Evolutionary conservation across 2,329 filamentous ascomycete species (phyloP).

Genomic region (Pezicula neosporulosa): DNA sequence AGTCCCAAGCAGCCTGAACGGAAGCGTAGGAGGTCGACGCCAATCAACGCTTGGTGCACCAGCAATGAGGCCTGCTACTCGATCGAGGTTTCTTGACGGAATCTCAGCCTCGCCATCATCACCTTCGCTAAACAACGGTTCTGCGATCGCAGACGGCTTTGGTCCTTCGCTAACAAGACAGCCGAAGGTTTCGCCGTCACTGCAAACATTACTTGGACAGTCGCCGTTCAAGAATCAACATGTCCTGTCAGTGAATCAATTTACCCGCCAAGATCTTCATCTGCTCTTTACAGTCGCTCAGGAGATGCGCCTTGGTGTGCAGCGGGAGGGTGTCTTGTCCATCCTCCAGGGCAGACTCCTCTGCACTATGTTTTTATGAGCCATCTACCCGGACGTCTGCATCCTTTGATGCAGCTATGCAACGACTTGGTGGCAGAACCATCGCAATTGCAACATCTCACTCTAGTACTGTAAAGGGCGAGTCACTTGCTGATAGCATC

Average conservation of each 20-base stretch:
- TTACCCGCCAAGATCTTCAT: slow-evolving; percentile 83
- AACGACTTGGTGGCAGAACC: slow-evolving; percentile 87
- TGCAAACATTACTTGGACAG: slow-evolving; percentile 70
- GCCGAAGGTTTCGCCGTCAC: slow-evolving; percentile 51
- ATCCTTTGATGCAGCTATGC: slow-evolving; percentile 98
- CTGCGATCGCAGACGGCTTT: slow-evolving; percentile 40
- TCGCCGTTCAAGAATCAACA: slow-evolving; percentile 89
- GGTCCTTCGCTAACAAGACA: slow-evolving; percentile 44
- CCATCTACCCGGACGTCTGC: slow-evolving; percentile 92
- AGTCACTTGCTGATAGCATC: slow-evolving; percentile 88
- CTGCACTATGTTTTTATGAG: slow-evolving; percentile 96
- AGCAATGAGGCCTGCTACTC: slow-evolving; percentile 30
- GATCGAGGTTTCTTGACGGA: slow-evolving; percentile 33
- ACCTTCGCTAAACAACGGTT: slow-evolving; percentile 20
- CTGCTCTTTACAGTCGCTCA: slow-evolving; percentile 93
- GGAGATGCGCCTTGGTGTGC: slow-evolving; percentile 94
- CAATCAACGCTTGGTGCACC: slow-evolving; percentile 29
- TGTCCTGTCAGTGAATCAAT: slow-evolving; percentile 88
- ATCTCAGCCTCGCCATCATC: slow-evolving; percentile 27
- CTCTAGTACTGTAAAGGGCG: slow-evolving; percentile 91
- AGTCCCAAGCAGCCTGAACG: slow-evolving; percentile 30
- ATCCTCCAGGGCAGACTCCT: slow-evolving; percentile 83
- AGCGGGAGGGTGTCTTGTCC: slow-evolving; percentile 85
- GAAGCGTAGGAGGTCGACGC: slow-evolving; percentile 22
- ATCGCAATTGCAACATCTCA: slow-evolving; percentile 77